These are phyloP conservation scores for Spongospora subterranea DNA, from an alignment of 208 protist genomes.

Conservation along the genomic window DNA sequence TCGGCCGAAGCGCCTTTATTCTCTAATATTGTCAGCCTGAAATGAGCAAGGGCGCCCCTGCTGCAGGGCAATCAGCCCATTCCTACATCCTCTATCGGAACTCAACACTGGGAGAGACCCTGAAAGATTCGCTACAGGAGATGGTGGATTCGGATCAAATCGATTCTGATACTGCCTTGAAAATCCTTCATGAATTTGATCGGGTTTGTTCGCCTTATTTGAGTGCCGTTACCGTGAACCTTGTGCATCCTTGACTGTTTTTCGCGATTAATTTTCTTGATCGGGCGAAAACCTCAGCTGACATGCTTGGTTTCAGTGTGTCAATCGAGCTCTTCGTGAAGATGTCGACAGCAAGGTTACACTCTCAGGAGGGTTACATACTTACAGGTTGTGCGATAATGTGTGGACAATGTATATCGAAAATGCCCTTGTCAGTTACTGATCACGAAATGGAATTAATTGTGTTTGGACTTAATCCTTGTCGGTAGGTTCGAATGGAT, in stretches of 20 bases:
- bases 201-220: background rate
- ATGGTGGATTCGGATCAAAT: slow-evolving; percentile 44
- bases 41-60: no score
- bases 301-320: background rate
- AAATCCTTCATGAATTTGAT: slow-evolving; percentile 44
- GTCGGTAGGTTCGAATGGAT: background rate
- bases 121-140: slow-evolving; percentile 57
- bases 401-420: slow-evolving; percentile 50
- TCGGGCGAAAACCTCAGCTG: background rate
- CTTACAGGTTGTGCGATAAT: slow-evolving; percentile 1
- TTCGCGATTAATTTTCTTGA: background rate
- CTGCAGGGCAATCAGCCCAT: no score
- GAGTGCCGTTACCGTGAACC: no score
- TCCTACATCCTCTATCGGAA: slow-evolving; percentile 34
- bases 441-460: background rate
- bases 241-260: no score
- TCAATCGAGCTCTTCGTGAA: background rate
- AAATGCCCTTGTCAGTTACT: background rate
- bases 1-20: no score
- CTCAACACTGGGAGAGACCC: slow-evolving; percentile 22
- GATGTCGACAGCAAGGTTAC: background rate
- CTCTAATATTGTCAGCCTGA: no score
- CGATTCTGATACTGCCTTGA: background rate
- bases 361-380: slow-evolving; percentile 1
- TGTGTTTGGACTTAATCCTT: background rate